Evolutionary conservation across 2,329 filamentous ascomycete genomes (phyloP).

Genomic region (Colletotrichum shisoi): DNA sequence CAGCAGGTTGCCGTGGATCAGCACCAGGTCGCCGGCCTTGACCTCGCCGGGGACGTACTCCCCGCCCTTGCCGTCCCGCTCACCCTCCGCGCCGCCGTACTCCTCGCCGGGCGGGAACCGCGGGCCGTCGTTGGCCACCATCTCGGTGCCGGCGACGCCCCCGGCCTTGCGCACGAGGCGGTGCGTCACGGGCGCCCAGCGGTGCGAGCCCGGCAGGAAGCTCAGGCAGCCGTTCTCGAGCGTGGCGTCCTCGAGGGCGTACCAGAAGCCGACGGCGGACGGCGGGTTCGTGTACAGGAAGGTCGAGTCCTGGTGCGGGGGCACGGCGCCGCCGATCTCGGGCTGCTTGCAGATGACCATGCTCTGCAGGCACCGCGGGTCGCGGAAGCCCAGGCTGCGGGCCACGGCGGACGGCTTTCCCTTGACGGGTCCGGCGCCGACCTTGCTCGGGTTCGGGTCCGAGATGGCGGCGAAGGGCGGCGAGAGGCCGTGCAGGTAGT

Average conservation of each 20-base stretch:
- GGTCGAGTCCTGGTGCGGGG: slow-evolving; percentile 88
- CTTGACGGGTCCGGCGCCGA: slow-evolving; percentile 45
- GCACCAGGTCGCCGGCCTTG: slow-evolving; percentile 85
- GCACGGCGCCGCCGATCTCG: slow-evolving; percentile 90
- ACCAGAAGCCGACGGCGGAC: slow-evolving; percentile 94
- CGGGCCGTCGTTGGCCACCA: slow-evolving; percentile 72
- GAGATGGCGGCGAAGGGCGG: slow-evolving; percentile 69
- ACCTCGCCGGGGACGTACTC: slow-evolving; percentile 84
- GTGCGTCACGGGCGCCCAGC: slow-evolving; percentile 72
- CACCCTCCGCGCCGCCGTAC: slow-evolving; percentile 54
- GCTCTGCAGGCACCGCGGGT: slow-evolving; percentile 83
- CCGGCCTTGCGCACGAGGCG: slow-evolving; percentile 74
- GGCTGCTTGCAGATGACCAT: slow-evolving; percentile 99
- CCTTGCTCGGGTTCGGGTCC: slow-evolving; percentile 55
- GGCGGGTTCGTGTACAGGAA: slow-evolving; percentile 92
- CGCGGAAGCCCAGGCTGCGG: slow-evolving; percentile 72
- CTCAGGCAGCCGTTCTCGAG: slow-evolving; percentile 86
- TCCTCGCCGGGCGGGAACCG: slow-evolving; percentile 66
- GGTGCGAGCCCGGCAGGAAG: slow-evolving; percentile 84
- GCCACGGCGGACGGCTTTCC: slow-evolving; percentile 69
- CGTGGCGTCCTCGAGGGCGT: slow-evolving; percentile 92
- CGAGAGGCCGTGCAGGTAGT: slow-evolving; percentile 76
- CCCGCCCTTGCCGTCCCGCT: slow-evolving; percentile 46
- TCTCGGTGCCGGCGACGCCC: slow-evolving; percentile 67
- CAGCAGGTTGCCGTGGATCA: slow-evolving; percentile 94